Conservation (phyloP, 2,329 filamentous ascomycete genomes). For the Stagonosporopsis rhizophila region DNA sequence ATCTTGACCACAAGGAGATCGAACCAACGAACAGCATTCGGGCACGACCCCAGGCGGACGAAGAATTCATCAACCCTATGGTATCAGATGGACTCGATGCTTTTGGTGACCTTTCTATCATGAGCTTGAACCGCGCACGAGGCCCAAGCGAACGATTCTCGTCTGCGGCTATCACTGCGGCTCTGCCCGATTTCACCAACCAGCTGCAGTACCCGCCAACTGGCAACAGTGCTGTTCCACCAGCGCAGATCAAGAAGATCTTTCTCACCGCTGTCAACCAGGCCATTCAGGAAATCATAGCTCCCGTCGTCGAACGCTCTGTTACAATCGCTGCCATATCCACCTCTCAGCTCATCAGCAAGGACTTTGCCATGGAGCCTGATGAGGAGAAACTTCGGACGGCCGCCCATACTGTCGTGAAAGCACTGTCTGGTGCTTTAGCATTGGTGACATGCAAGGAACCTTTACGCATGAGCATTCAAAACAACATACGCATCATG, state of each 20-base stretch:
- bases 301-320: constrained; percentile 94
- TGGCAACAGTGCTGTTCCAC: constrained; percentile 74
- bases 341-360: constrained; percentile 91
- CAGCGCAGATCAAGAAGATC: constrained; percentile 70
- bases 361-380: constrained; percentile 93
- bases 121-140: constrained; percentile 68
- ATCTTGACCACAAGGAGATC: constrained; percentile 90
- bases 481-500: constrained; percentile 92
- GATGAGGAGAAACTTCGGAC: constrained; percentile 87
- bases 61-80: constrained; percentile 60
- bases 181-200: constrained; percentile 82
- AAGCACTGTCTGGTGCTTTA: constrained; percentile 89
- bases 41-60: constrained; percentile 72
- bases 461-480: constrained; percentile 93
- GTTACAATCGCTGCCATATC: constrained; percentile 98
- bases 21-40: constrained; percentile 87
- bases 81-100: constrained; percentile 74
- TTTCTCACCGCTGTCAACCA: constrained; percentile 86
- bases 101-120: constrained; percentile 77
- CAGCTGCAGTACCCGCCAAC: constrained; percentile 77
- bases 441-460: constrained; percentile 99
- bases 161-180: constrained; percentile 76
- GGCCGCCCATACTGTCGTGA: constrained; percentile 91
- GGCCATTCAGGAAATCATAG: constrained; percentile 94
- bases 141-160: constrained; percentile 77